Conservation (phyloP, 805 yeast species). For the Scheffersomyces stipitis region DNA sequence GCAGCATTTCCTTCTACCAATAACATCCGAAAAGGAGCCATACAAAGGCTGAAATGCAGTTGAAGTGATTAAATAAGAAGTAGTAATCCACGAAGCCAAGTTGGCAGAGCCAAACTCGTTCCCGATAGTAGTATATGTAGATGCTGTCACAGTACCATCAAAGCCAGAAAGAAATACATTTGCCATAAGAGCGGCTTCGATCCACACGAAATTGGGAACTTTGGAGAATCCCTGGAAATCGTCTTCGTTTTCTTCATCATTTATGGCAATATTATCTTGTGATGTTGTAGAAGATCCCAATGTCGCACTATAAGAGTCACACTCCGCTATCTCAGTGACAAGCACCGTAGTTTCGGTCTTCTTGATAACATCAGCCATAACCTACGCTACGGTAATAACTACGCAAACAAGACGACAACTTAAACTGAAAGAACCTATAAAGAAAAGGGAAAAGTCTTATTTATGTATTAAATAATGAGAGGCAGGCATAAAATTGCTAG, state of each 20-base stretch:
- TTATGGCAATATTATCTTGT: no score
- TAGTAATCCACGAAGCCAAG: conserved; percentile 43
- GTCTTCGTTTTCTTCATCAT: background rate
- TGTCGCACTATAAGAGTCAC: no score
- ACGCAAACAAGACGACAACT: no score
- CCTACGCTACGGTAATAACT: no score
- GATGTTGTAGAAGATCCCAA: no score
- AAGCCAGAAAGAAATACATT: conserved; percentile 48
- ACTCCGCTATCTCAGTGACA: no score
- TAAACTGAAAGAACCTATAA: no score
- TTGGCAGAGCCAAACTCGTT: conserved; percentile 35
- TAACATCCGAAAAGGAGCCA: conserved; percentile 38
- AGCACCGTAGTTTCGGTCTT: background rate
- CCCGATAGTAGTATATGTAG: conserved; percentile 48
- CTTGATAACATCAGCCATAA: background rate
- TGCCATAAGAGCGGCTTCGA: conserved; percentile 30
- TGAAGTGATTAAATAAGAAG: conserved; percentile 40
- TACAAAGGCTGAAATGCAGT: conserved; percentile 44
- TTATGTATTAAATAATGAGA: no score
- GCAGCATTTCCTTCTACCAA: conserved; percentile 36
- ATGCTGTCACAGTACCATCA: conserved; percentile 50
- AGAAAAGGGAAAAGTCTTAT: no score
- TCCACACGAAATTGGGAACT: conserved; percentile 24
- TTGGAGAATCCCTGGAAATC: conserved; percentile 8
- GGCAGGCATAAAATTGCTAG: no score